Evolutionary conservation across 495 filamentous ascomycete species (phyloP).

Genomic region (Saxophila tyrrhenica): DNA sequence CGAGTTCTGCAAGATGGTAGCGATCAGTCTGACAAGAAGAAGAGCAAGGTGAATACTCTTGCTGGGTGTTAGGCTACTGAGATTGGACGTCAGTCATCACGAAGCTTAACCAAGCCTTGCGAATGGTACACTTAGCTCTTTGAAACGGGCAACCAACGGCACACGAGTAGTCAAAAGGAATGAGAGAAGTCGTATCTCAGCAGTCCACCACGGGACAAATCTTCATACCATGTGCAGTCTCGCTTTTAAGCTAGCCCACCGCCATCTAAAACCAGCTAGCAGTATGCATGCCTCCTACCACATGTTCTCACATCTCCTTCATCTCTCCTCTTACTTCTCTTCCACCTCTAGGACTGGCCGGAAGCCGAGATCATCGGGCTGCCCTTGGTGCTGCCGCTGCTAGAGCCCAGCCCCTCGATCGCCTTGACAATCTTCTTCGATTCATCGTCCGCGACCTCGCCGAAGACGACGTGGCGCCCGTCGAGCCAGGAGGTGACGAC

Average conservation of each 20-base stretch:
- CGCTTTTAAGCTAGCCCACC: background rate
- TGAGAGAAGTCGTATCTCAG: background rate
- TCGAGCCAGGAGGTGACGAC: conserved; percentile 36
- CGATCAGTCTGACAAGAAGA: no score
- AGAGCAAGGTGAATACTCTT: no score
- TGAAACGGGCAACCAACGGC: no score
- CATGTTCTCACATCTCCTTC: background rate
- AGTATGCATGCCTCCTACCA: background rate
- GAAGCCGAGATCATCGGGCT: conserved; percentile 25
- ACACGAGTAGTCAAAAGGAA: no score
- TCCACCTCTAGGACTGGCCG: conserved; percentile 18
- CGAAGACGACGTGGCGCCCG: conserved; percentile 37
- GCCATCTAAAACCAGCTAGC: background rate
- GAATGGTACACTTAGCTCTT: no score
- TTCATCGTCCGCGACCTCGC: conserved; percentile 26
- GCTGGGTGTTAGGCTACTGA: no score
- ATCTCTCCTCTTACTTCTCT: background rate
- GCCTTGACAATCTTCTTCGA: conserved; percentile 28
- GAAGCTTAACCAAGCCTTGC: no score
- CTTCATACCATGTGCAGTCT: background rate
- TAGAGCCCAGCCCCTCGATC: conserved; percentile 31
- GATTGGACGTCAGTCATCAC: no score
- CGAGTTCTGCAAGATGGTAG: no score
- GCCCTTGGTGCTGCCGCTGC: conserved; percentile 28
- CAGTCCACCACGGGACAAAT: background rate